A percentile compares a stretch with the other conserved stretches of the same genome.
Evolutionary conservation across 164 flowering plant genomes (phyloP).

Genomic region (Liriodendron chinense): DNA sequence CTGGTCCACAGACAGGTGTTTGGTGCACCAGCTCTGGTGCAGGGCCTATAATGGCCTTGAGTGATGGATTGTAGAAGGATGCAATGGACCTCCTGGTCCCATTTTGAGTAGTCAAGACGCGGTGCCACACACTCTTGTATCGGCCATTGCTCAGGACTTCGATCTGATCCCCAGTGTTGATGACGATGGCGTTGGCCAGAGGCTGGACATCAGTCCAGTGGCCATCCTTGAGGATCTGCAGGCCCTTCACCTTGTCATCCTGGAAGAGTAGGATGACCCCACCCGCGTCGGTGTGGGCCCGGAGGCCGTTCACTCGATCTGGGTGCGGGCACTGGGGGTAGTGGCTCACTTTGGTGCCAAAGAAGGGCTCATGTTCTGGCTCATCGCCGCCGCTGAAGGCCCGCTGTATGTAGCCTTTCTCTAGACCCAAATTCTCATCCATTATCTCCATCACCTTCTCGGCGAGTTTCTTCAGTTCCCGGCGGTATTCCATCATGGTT

Average conservation of each 20-base stretch:
- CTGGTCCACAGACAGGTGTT: background rate
- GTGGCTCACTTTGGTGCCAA: slow-evolving; percentile 93
- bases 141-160: slow-evolving; percentile 89
- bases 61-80: slow-evolving; percentile 82
- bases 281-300: slow-evolving; percentile 96
- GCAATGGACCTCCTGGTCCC: slow-evolving; percentile 86
- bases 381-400: slow-evolving; percentile 50
- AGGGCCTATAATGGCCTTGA: slow-evolving; percentile 73
- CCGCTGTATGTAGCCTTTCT: slow-evolving; percentile 65
- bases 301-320: slow-evolving; percentile 63
- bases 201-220: slow-evolving; percentile 89
- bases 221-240: slow-evolving; percentile 77
- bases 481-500: slow-evolving; percentile 76
- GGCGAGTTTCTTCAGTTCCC: slow-evolving; percentile 69
- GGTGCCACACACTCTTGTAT: slow-evolving; percentile 91
- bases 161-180: slow-evolving; percentile 92
- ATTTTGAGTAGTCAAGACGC: slow-evolving; percentile 42
- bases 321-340: slow-evolving; percentile 88
- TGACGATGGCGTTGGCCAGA: slow-evolving; percentile 64
- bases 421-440: slow-evolving; percentile 80
- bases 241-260: slow-evolving; percentile 74
- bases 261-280: slow-evolving; percentile 90
- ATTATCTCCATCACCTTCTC: slow-evolving; percentile 71
- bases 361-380: slow-evolving; percentile 44
- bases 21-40: slow-evolving; percentile 43